Base-by-base conservation (phyloP, 192 early-diverging fungal species). In the Entophlyctis helioformis region DNA sequence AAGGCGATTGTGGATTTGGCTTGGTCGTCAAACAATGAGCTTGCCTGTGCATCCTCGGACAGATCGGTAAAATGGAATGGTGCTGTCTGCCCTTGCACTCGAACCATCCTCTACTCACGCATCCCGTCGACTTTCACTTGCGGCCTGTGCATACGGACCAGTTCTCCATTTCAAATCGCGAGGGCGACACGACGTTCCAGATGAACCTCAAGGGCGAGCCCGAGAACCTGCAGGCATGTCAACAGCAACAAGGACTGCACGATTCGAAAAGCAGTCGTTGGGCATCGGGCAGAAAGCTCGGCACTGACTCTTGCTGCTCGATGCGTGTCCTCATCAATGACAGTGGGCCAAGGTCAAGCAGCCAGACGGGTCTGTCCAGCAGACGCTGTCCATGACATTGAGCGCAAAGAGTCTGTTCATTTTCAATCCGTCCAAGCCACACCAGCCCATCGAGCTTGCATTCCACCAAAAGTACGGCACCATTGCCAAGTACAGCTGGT, bases 401-500 rank as follows among this genome's bases (percentile, higher is more conserved):
- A 36, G 44, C 29, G 42, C 50, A 21, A 65, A 62, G 40, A 52
- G 54, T 10, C 46, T 75, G 2, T 67, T 64, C 38, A 48, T 75
- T 29, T 55, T 71, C 51, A 60, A 52, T 27, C 45, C 63, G 39
- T 51, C 52, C 31, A 42, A 46, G 10, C 54, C 59, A 0, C 60
- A 71, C 11, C 18, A 53, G 8, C 70, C 72, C 2, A 52, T 75
- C 19, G 71, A 74, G 38, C 59, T 75, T 16, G 62, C 60, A 2
- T 67, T 75, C 39, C 66, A 75, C 41, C 39, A 53, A 21, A 61
- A 57, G 32, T 76, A 76, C 34, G 73, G 71, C 11, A 36, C 23
- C 35, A 54, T 76, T 35, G 61, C 54, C 27, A 24, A 56, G 10
- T 71, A 74, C 44, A 44, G 60, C 19, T 74, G 72, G 72, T 74